Base-by-base conservation (phyloP, 2,329 filamentous ascomycete genomes). In the Penicillium sp. region DNA sequence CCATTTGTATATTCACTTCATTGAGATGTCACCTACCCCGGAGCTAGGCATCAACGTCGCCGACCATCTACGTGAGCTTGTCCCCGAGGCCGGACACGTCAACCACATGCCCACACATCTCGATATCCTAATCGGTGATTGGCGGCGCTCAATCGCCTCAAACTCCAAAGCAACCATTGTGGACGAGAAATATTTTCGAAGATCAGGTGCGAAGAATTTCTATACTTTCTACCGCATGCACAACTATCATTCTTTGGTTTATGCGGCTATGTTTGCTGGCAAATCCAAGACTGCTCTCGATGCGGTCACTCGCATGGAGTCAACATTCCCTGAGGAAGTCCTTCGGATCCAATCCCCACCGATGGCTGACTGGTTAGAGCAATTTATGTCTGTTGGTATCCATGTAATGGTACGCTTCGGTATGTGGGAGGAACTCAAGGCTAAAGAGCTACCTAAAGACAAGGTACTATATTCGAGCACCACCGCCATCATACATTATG, bases 331-430 rank as follows among this genome's bases (percentile, higher is more conserved):
- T 0, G 84, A 88, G 47, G 81, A 81, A 0, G 73, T 92, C 1
- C 78, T 92, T 0, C 82, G 84, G 0, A 78, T 89, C 8, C 65
- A 86, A 58, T 86, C 84, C 0, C 89, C 89, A 0, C 88, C 88
- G 0, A 91, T 92, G 88, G 89, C 88, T 0, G 88, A 92, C 71
- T 91, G 88, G 87, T 75, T 92, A 0, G 90, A 92, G 71, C 82
- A 82, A 1, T 91, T 90, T 61, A 71, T 88, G 2, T 80, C 82
- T 1, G 84, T 90, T 68, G 82, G 85, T 1, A 74, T 87, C 1
- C 89, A 93, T 69, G 85, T 87, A 0, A 76, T 90, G 16, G 80
- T 93, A 27, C 85, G 90, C 0, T 93, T 92, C 61, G 90, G 90
- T 0, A 76, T 76, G 11, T 92, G 90, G 90, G 67, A 84, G 0